Evolutionary conservation across 331 rosid genomes (phyloP).

Genomic region (Spiraea crenata): DNA sequence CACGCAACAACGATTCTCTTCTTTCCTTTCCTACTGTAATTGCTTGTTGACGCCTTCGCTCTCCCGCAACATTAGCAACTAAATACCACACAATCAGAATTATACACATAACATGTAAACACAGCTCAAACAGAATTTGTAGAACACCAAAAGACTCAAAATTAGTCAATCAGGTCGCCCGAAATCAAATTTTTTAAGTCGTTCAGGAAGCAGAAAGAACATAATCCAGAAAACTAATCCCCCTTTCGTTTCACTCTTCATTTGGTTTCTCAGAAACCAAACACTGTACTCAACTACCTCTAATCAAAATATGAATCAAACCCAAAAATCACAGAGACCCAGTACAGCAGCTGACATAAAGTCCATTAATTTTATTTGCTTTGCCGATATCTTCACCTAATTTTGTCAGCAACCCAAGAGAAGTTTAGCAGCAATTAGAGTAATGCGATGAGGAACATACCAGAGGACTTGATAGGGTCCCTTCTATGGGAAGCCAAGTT

Average conservation of each 20-base stretch:
- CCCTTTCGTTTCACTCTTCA: not conserved
- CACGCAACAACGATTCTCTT: conserved; percentile 73
- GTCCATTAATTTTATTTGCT: not conserved
- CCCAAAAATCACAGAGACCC: not conserved
- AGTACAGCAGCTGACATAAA: not conserved
- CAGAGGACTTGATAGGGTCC: conserved; percentile 76
- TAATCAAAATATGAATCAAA: not conserved
- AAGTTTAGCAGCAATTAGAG: not conserved
- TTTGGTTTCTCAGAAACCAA: not conserved
- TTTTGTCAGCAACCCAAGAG: conserved; percentile 7
- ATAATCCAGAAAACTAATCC: conserved; percentile 2
- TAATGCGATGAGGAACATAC: conserved; percentile 27
- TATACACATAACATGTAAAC: not conserved
- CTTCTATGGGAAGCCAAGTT: conserved; percentile 45
- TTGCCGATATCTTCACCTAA: not conserved
- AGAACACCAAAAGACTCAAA: not conserved
- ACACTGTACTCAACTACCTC: not conserved
- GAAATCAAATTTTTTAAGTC: not conserved
- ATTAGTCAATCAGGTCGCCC: not conserved
- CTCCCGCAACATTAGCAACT: conserved; percentile 73
- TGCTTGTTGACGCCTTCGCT: conserved; percentile 69
- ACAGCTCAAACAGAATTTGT: not conserved
- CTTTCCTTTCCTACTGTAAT: conserved; percentile 74
- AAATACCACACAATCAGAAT: conserved; percentile 21
- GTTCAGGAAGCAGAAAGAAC: not conserved